phyloP scores from a whole-genome alignment of 179 eudicot genomes.

The Drosera spatulata region DNA sequence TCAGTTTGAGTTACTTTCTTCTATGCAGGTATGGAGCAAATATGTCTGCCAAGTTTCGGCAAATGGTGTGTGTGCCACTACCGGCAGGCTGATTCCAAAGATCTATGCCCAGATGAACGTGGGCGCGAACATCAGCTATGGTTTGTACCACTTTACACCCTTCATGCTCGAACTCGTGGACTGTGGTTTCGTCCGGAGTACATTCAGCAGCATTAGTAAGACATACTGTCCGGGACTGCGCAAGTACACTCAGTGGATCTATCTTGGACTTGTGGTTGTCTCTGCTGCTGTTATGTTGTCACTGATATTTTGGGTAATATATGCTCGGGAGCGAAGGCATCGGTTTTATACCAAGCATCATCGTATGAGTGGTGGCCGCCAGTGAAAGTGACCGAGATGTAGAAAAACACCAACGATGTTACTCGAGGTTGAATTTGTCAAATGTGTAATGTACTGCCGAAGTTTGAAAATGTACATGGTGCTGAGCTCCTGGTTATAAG shows the following conservation, averaged over 20 bases:
- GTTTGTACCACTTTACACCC: conserved; percentile 38
- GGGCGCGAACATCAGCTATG: conserved; percentile 28
- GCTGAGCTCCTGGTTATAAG: no score
- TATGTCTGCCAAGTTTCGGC: conserved; percentile 32
- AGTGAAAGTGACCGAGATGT: not conserved
- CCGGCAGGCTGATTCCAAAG: conserved; percentile 49
- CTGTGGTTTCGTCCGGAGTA: conserved; percentile 37
- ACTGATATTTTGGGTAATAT: conserved; percentile 47
- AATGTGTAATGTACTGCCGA: no score
- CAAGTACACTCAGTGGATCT: conserved; percentile 35
- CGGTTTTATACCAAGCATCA: conserved; percentile 33
- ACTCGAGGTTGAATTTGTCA: no score
- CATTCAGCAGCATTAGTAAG: conserved; percentile 22
- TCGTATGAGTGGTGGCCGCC: conserved; percentile 1
- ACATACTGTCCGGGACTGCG: conserved; percentile 40
- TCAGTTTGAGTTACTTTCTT: not conserved
- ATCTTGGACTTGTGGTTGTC: conserved; percentile 32
- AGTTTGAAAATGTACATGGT: no score
- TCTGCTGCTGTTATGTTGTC: conserved; percentile 51
- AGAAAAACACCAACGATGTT: no score
- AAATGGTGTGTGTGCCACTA: conserved; percentile 31
- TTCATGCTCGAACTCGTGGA: conserved; percentile 44
- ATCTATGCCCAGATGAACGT: conserved; percentile 27
- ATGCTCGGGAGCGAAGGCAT: conserved; percentile 37
- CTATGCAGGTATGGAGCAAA: conserved; percentile 49